phyloP scores from a whole-genome alignment of 495 filamentous ascomycete species.

The Podospora anserina region DNA sequence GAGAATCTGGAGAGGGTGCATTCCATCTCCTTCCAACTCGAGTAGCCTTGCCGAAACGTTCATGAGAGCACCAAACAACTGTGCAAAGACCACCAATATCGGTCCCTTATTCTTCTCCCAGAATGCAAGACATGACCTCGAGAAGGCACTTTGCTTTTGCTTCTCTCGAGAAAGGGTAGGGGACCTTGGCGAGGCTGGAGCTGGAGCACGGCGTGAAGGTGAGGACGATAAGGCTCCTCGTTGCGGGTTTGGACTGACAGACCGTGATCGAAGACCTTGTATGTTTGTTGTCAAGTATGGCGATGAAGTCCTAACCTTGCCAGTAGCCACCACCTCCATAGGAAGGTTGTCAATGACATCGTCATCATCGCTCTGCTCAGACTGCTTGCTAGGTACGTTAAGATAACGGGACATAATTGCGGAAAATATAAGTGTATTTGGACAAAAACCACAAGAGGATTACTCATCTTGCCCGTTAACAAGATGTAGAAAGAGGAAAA shows the following conservation, averaged over 20 bases:
- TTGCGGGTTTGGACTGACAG: slow-evolving; percentile 33
- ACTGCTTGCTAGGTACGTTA: slow-evolving; percentile 17
- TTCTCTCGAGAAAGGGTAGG: background rate
- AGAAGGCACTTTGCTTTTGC: slow-evolving; percentile 3
- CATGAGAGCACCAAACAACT: slow-evolving; percentile 87
- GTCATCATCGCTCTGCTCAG: slow-evolving; percentile 26
- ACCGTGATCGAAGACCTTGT: slow-evolving; percentile 28
- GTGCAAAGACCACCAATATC: slow-evolving; percentile 67
- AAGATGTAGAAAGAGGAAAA: background rate
- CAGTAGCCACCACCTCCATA: slow-evolving; percentile 11
- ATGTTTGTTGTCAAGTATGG: slow-evolving; percentile 25
- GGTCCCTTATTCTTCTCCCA: slow-evolving; percentile 66
- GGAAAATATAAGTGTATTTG: background rate
- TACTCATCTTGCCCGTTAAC: background rate
- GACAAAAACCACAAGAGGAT: background rate
- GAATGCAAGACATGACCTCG: slow-evolving; percentile 14
- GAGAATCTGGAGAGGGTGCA: slow-evolving; percentile 87
- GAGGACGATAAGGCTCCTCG: slow-evolving; percentile 13
- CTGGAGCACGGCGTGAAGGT: background rate
- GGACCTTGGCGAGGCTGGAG: slow-evolving; percentile 19
- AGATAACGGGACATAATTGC: slow-evolving; percentile 17
- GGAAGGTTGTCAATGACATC: slow-evolving; percentile 26
- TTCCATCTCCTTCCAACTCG: slow-evolving; percentile 67
- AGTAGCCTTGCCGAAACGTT: slow-evolving; percentile 77
- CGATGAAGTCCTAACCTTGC: slow-evolving; percentile 14